phyloP scores from a whole-genome alignment of 257 asterid genomes.

The Cynanchum wilfordii region DNA sequence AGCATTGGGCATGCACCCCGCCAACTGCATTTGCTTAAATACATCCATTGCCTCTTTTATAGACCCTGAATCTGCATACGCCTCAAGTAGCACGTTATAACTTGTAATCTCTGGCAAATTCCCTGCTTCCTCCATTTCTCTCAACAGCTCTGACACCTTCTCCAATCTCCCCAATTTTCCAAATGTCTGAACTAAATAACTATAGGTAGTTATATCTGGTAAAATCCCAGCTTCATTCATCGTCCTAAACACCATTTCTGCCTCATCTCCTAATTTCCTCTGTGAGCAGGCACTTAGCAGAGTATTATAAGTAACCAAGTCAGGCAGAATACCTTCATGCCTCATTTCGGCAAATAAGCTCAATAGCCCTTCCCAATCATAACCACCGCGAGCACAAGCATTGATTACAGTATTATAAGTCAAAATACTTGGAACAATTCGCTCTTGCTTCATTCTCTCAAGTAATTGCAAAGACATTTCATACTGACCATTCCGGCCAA shows the following conservation, averaged over 20 bases:
- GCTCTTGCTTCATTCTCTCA: slow-evolving; percentile 70
- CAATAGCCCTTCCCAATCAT: slow-evolving; percentile 92
- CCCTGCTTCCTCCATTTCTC: slow-evolving; percentile 82
- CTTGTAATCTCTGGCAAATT: slow-evolving; percentile 78
- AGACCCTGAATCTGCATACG: slow-evolving; percentile 61
- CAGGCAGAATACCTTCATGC: slow-evolving; percentile 93
- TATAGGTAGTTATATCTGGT: slow-evolving; percentile 73
- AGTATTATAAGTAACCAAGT: slow-evolving; percentile 84
- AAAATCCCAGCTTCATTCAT: slow-evolving; percentile 92
- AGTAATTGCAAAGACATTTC: slow-evolving; percentile 61
- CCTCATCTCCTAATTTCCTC: slow-evolving; percentile 84
- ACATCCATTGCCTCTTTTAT: slow-evolving; percentile 82
- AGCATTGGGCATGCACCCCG: slow-evolving; percentile 84
- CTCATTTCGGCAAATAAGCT: slow-evolving; percentile 94
- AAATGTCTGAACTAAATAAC: slow-evolving; percentile 77
- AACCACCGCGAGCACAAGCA: slow-evolving; percentile 88
- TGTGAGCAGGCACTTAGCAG: slow-evolving; percentile 76
- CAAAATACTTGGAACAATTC: slow-evolving; percentile 67
- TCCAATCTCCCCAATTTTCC: slow-evolving; percentile 65
- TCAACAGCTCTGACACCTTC: slow-evolving; percentile 68
- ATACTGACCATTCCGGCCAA: slow-evolving; percentile 81
- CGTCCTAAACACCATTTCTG: slow-evolving; percentile 91
- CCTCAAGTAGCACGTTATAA: slow-evolving; percentile 86
- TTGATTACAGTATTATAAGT: slow-evolving; percentile 88
- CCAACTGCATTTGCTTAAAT: slow-evolving; percentile 88